A percentile compares a stretch with the other conserved stretches of the same genome.
These are phyloP conservation scores for Neonectria neomacrospora DNA, from an alignment of 2,329 filamentous ascomycete species.

Conservation along the genomic window DNA sequence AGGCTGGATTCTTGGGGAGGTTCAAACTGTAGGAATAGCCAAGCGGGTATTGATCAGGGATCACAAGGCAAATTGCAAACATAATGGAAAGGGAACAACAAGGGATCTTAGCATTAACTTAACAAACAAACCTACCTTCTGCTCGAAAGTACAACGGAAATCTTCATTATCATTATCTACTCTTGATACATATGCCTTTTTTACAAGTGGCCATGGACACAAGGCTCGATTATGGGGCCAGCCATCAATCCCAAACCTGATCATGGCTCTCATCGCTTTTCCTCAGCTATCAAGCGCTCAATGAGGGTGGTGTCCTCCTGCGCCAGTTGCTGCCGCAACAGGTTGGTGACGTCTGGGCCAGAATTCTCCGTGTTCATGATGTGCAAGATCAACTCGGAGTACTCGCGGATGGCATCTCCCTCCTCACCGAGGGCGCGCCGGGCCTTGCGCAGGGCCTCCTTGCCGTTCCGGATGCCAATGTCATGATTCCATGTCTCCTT, in stretches of 20 bases:
- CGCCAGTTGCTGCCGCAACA: slow-evolving; percentile 58
- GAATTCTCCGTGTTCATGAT: slow-evolving; percentile 54
- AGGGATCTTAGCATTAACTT: neutral
- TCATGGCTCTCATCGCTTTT: slow-evolving; percentile 46
- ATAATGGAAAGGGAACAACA: slow-evolving; percentile 10
- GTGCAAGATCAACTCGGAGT: slow-evolving; percentile 65
- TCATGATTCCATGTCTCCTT: slow-evolving; percentile 67
- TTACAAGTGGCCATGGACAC: neutral
- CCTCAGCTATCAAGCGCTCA: slow-evolving; percentile 59
- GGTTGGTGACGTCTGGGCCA: slow-evolving; percentile 48
- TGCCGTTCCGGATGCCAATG: slow-evolving; percentile 66
- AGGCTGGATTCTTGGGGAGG: slow-evolving; percentile 54
- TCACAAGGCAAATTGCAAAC: slow-evolving; percentile 5
- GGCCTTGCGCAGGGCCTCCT: slow-evolving; percentile 63
- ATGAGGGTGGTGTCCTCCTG: slow-evolving; percentile 62
- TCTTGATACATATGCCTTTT: slow-evolving; percentile 5
- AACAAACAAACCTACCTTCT: slow-evolving; percentile 32
- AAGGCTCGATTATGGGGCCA: slow-evolving; percentile 1
- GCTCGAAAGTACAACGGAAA: slow-evolving; percentile 9
- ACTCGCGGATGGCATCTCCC: slow-evolving; percentile 70
- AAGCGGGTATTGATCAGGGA: neutral
- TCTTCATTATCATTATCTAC: slow-evolving; percentile 34
- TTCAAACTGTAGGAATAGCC: slow-evolving; percentile 54
- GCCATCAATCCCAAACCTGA: slow-evolving; percentile 1
- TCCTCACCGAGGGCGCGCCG: slow-evolving; percentile 62